phyloP scores from a whole-genome alignment of 768 basidiomycete genomes.

The Thelephora aurantiotincta region DNA sequence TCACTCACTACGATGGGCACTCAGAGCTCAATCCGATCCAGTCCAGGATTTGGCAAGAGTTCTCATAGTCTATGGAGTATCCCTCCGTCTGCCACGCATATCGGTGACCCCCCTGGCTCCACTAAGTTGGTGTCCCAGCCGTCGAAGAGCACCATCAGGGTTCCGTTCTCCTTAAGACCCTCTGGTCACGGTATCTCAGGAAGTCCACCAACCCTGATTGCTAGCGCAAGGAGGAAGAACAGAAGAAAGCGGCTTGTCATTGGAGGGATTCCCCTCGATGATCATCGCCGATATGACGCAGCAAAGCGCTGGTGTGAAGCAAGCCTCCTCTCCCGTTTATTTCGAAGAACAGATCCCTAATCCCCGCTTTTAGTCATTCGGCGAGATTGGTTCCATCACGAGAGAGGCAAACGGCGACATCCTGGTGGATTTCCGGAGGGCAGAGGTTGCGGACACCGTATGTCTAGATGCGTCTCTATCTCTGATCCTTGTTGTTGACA shows the following conservation, averaged over 20 bases:
- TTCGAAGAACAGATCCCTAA: constrained; percentile 2
- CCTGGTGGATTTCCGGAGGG: constrained; percentile 59
- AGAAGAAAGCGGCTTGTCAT: constrained; percentile 43
- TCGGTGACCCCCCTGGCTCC: constrained; percentile 21
- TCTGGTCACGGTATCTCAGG: constrained; percentile 5
- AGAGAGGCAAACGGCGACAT: constrained; percentile 67
- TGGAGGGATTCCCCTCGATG: constrained; percentile 49
- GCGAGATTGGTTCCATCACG: constrained; percentile 58
- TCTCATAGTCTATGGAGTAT: constrained; percentile 25
- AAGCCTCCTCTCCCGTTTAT: constrained; percentile 8
- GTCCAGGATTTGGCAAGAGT: constrained; percentile 19
- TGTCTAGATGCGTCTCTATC: constrained; percentile 12
- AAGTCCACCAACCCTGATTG: constrained; percentile 11
- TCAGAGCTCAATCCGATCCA: constrained; percentile 21
- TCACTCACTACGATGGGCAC: constrained; percentile 24
- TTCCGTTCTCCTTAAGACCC: constrained; percentile 18
- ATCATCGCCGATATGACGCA: constrained; percentile 49
- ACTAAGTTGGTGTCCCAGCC: constrained; percentile 17
- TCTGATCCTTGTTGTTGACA: constrained; percentile 2
- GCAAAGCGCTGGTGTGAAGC: constrained; percentile 71
- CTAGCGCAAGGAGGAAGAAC: constrained; percentile 29
- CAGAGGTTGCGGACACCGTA: constrained; percentile 74
- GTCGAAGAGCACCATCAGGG: constrained; percentile 16
- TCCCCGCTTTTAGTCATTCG: constrained; percentile 27
- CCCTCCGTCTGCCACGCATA: constrained; percentile 24